These are phyloP conservation scores for Eutrema japonicum DNA, from an alignment of 345 rosid genomes.

Conservation along the genomic window DNA sequence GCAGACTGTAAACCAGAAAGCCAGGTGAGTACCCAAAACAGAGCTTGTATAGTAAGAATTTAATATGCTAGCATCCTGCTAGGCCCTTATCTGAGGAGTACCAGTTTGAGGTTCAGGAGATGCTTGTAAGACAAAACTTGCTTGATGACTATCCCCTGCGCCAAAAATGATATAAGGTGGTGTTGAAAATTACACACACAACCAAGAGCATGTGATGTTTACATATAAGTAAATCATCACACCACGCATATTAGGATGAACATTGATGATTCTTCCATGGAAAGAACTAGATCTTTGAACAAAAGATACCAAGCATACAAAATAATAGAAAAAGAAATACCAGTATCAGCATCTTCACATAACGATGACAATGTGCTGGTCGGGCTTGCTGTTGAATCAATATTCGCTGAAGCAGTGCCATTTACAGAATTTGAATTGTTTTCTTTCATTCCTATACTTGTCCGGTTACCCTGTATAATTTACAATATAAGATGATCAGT, in stretches of 20 bases:
- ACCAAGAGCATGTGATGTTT: slow-evolving; percentile 32
- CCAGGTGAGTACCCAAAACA: slow-evolving; percentile 44
- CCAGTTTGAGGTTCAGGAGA: slow-evolving; percentile 51
- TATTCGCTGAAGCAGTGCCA: slow-evolving; percentile 61
- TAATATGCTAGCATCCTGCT: slow-evolving; percentile 41
- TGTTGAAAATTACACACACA: slow-evolving; percentile 17
- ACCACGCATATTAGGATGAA: slow-evolving; percentile 13
- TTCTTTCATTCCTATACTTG: slow-evolving; percentile 59
- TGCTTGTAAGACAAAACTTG: slow-evolving; percentile 49
- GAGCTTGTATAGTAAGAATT: slow-evolving; percentile 38
- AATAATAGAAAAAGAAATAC: slow-evolving; percentile 46
- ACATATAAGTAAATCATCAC: slow-evolving; percentile 25
- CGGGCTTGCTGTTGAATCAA: slow-evolving; percentile 75
- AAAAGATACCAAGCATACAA: slow-evolving; percentile 8
- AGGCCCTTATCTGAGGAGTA: slow-evolving; percentile 39
- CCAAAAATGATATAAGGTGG: slow-evolving; percentile 41
- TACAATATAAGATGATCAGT: slow-evolving; percentile 14
- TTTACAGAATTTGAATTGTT: slow-evolving; percentile 48
- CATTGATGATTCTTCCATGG: slow-evolving; percentile 1
- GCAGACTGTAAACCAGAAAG: slow-evolving; percentile 28
- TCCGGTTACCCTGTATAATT: slow-evolving; percentile 62
- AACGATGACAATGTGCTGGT: slow-evolving; percentile 70
- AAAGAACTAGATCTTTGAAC: slow-evolving; percentile 21
- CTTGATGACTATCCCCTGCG: slow-evolving; percentile 74
- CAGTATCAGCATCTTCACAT: slow-evolving; percentile 91